Evolutionary conservation across 2,329 filamentous ascomycete genomes (phyloP).

Genomic region (Clarireedia paspali): DNA sequence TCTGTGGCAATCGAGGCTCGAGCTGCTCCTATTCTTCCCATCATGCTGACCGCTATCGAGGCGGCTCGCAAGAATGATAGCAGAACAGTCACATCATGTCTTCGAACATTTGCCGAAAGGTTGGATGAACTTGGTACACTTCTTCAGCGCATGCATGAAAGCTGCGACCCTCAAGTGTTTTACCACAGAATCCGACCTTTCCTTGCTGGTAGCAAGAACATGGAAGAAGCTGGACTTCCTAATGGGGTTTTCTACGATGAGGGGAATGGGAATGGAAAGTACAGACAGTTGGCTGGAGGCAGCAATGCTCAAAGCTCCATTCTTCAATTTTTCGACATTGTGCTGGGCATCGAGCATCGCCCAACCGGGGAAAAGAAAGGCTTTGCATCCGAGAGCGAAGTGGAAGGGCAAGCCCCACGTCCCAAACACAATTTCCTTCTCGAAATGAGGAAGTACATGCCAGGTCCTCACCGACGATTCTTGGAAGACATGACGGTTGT

Average conservation of each 20-base stretch:
- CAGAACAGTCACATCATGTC: constrained; percentile 63
- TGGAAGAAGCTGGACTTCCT: constrained; percentile 76
- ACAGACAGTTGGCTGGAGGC: constrained; percentile 82
- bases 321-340: constrained; percentile 95
- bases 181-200: constrained; percentile 85
- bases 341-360: constrained; percentile 80
- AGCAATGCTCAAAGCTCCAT: constrained; percentile 96
- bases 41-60: constrained; percentile 82
- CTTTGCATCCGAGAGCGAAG: constrained; percentile 38
- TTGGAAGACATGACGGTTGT: constrained; percentile 70
- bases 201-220: constrained; percentile 86
- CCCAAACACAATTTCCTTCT: constrained; percentile 82
- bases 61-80: constrained; percentile 67
- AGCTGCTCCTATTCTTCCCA: constrained; percentile 74
- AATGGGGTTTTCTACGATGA: constrained; percentile 82
- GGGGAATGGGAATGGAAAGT: constrained; percentile 56
- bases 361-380: constrained; percentile 69
- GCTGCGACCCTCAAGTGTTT: constrained; percentile 84
- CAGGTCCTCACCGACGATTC: constrained; percentile 83
- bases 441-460: constrained; percentile 98
- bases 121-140: constrained; percentile 76
- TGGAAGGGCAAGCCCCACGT: constrained; percentile 37
- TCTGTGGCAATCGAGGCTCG: constrained; percentile 93
- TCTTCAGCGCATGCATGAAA: constrained; percentile 87
- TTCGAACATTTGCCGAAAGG: constrained; percentile 78